Percentiles rank a stretch among this genome's conserved stretches.
These are phyloP conservation scores for button mushroom (Agaricus bisporus) DNA, from an alignment of 768 basidiomycete species.

Conservation along the genomic window DNA sequence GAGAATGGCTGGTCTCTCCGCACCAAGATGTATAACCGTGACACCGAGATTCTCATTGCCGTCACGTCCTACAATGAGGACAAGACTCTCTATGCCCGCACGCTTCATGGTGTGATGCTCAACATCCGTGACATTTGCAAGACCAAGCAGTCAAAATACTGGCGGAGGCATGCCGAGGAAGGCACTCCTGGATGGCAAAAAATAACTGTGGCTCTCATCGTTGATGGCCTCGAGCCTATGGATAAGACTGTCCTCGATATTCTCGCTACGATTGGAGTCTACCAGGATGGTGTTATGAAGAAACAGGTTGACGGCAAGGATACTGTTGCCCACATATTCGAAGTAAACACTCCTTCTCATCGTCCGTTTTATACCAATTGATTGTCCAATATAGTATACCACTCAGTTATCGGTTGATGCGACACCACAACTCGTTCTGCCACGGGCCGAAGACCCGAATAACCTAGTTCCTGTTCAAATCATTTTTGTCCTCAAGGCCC, in stretches of 20 bases:
- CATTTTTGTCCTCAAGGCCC: slow-evolving; percentile 86
- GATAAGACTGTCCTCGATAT: slow-evolving; percentile 92
- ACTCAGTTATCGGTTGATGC: slow-evolving; percentile 93
- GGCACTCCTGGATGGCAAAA: slow-evolving; percentile 86
- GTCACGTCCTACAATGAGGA: slow-evolving; percentile 93
- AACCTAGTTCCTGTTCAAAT: slow-evolving; percentile 92
- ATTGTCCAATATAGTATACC: slow-evolving; percentile 61
- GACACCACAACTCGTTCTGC: slow-evolving; percentile 85
- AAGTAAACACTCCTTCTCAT: slow-evolving; percentile 40
- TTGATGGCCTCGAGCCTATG: slow-evolving; percentile 92
- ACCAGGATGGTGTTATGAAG: slow-evolving; percentile 95
- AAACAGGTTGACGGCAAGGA: slow-evolving; percentile 86
- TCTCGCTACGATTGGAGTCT: slow-evolving; percentile 85
- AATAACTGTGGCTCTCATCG: slow-evolving; percentile 84
- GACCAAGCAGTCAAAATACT: slow-evolving; percentile 91
- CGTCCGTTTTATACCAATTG: background rate
- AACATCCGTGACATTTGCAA: slow-evolving; percentile 98
- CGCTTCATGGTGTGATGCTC: slow-evolving; percentile 93
- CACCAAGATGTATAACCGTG: slow-evolving; percentile 77
- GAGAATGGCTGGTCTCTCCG: slow-evolving; percentile 83
- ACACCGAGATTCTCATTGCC: slow-evolving; percentile 91
- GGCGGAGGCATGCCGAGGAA: slow-evolving; percentile 78
- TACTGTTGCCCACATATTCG: slow-evolving; percentile 92
- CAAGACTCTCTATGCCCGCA: slow-evolving; percentile 86
- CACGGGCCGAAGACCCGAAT: slow-evolving; percentile 84